Evolutionary conservation across 306 rosid species (phyloP), one percentile per base, ranked within the genome.

Genomic region (Morella rubra): DNA sequence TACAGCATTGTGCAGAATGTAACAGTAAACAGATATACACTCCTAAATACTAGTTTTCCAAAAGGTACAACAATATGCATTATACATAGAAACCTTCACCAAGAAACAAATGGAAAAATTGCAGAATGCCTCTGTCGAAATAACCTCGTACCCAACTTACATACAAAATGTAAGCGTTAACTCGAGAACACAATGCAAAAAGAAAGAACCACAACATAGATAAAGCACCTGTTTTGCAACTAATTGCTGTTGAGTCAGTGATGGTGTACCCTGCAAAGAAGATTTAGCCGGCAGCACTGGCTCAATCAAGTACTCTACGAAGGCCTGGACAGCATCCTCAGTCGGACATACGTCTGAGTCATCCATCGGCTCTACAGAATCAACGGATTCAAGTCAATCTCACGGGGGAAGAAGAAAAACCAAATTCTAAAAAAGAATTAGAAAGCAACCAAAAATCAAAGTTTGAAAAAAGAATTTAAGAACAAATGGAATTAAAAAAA

Each of bases 151-250:
- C 9, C 24, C 37, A 58, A 58, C 37, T 32, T 3, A 32, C 3
- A 32, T 32, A 32, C 64, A 56, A 20, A 20, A 15, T 2, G 3
- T n/a, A 7, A 32, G 62, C 62, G 20, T 56, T 20, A 14, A 32
- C 37, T 32, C 37, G 37, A 32, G 37, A 32, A 32, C 3, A 2
- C 37, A 32, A 27, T 32, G 37, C 37, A 32, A 11, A 22, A 58
- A 22, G 64, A 22, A 15, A 58, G 15, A 58, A 10, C 6, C 64
- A 69, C 59, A 65, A 68, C 52, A 16, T 22, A 24, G 14, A 62
- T 47, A 52, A 72, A 61, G 24, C 47, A 93, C 98, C 97, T 93
- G 97, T 61, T 85, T 87, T 8, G 96, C 97, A 52, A 93, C 87
- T 54, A 66, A 74, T 72, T 85, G 82, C 58, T 80, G 91, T 45